Evolutionary conservation across 768 basidiomycete species (phyloP).

Genomic region (Cyclocybe cylindracea): DNA sequence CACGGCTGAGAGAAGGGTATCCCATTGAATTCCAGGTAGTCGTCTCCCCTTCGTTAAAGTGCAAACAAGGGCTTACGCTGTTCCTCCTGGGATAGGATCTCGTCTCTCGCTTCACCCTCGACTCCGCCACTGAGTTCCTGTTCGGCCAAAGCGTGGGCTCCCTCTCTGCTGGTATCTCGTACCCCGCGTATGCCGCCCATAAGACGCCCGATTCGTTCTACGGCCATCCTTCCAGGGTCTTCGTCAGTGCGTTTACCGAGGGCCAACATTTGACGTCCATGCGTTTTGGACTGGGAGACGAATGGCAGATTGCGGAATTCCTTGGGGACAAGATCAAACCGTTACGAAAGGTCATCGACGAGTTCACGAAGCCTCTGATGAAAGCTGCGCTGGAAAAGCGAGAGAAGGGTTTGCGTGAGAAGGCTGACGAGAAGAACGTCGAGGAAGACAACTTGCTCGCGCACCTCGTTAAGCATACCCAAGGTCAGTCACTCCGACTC

Average conservation of each 20-base stretch:
- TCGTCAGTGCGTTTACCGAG: slow-evolving; percentile 49
- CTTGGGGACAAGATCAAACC: slow-evolving; percentile 44
- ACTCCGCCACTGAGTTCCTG: slow-evolving; percentile 63
- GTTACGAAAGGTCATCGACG: slow-evolving; percentile 45
- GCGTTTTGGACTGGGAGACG: slow-evolving; percentile 37
- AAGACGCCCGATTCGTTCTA: slow-evolving; percentile 24
- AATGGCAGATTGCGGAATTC: slow-evolving; percentile 45
- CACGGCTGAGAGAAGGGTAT: slow-evolving; percentile 44
- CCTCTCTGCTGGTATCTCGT: slow-evolving; percentile 50
- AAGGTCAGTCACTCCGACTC: slow-evolving; percentile 32
- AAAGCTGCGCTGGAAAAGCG: slow-evolving; percentile 42
- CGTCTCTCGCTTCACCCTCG: slow-evolving; percentile 58
- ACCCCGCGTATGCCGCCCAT: slow-evolving; percentile 35
- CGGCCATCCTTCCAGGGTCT: slow-evolving; percentile 40
- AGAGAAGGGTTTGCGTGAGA: slow-evolving; percentile 15
- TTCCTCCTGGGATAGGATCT: slow-evolving; percentile 32
- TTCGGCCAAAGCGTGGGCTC: slow-evolving; percentile 54
- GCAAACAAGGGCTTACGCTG: background rate
- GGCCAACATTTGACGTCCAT: slow-evolving; percentile 39
- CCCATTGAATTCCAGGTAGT: slow-evolving; percentile 62
- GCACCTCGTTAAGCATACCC: slow-evolving; percentile 51
- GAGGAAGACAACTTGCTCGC: slow-evolving; percentile 47
- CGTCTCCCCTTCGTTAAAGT: background rate
- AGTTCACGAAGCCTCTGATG: slow-evolving; percentile 52
- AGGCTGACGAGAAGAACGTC: slow-evolving; percentile 25